These are phyloP conservation scores for Xylariaceae sp. DNA, from an alignment of 2,329 filamentous ascomycete genomes.

Conservation along the genomic window DNA sequence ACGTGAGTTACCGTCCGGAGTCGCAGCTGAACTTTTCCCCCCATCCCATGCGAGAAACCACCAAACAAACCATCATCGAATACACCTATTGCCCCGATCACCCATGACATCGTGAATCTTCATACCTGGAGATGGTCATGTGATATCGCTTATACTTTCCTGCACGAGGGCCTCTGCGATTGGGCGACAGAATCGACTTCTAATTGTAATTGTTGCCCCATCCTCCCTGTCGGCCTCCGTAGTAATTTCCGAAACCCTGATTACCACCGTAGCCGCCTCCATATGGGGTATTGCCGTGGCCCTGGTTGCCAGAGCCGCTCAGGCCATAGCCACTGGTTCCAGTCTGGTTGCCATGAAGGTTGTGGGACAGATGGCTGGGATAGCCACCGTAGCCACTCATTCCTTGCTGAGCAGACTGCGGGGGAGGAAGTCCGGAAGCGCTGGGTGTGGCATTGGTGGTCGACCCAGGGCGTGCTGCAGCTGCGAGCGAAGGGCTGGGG, in stretches of 20 bases:
- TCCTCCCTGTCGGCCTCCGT: slow-evolving; percentile 47
- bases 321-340: slow-evolving; percentile 51
- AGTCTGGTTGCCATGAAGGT: slow-evolving; percentile 50
- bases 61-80: slow-evolving; percentile 23
- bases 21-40: slow-evolving; percentile 29
- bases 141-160: slow-evolving; percentile 14
- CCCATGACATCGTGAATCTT: slow-evolving; percentile 24
- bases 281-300: slow-evolving; percentile 55
- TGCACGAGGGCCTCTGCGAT: slow-evolving; percentile 18
- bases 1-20: slow-evolving; percentile 26
- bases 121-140: slow-evolving; percentile 12
- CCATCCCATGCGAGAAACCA: slow-evolving; percentile 26
- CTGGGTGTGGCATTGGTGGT: slow-evolving; percentile 53
- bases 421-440: slow-evolving; percentile 54
- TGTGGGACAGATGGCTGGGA: slow-evolving; percentile 52
- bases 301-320: slow-evolving; percentile 48
- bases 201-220: slow-evolving; percentile 60
- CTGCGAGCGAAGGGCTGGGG: slow-evolving; percentile 55
- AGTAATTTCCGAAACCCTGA: slow-evolving; percentile 48
- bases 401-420: slow-evolving; percentile 51
- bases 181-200: slow-evolving; percentile 20
- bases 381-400: slow-evolving; percentile 57
- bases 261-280: slow-evolving; percentile 50
- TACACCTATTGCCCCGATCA: slow-evolving; percentile 19
- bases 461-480: slow-evolving; percentile 56